Evolutionary conservation across 768 basidiomycete genomes (phyloP).

Genomic region (Dioszegia hungarica): DNA sequence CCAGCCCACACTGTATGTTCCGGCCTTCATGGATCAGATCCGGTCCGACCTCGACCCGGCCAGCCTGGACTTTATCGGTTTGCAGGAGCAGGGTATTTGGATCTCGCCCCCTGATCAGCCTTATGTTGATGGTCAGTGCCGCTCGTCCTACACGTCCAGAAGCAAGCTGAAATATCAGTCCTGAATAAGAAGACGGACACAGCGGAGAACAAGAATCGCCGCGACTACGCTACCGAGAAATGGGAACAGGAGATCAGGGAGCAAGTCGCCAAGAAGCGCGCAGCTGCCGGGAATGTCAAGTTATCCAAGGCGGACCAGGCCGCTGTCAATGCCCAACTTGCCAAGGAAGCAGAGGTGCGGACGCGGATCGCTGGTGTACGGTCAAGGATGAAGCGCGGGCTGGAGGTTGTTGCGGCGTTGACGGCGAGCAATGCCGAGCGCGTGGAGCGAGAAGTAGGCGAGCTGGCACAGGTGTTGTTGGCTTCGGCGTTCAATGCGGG

Average conservation of each 20-base stretch:
- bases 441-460: constrained; percentile 58
- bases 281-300: constrained; percentile 40
- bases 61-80: constrained; percentile 61
- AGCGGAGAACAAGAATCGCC: constrained; percentile 61
- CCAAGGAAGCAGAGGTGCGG: constrained; percentile 70
- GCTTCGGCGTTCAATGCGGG: constrained; percentile 63
- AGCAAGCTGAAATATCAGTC: constrained; percentile 52
- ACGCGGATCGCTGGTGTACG: constrained; percentile 58
- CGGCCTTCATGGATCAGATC: constrained; percentile 66
- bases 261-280: constrained; percentile 75
- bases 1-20: constrained; percentile 63
- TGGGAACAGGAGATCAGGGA: constrained; percentile 95
- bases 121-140: constrained; percentile 68
- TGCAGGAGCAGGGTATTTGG: constrained; percentile 78
- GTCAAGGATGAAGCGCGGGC: constrained; percentile 59
- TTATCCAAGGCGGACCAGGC: constrained; percentile 81
- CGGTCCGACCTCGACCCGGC: constrained; percentile 61
- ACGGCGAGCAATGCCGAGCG: constrained; percentile 56
- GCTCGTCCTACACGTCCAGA: neutral
- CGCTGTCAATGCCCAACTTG: constrained; percentile 75
- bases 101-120: constrained; percentile 72
- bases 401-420: constrained; percentile 65
- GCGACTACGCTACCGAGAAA: constrained; percentile 79
- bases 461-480: constrained; percentile 61
- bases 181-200: constrained; percentile 60